Evolutionary conservation across 768 basidiomycete genomes (phyloP), one percentile per base, ranked within the genome.

Genomic region (Lentinus brumalis): DNA sequence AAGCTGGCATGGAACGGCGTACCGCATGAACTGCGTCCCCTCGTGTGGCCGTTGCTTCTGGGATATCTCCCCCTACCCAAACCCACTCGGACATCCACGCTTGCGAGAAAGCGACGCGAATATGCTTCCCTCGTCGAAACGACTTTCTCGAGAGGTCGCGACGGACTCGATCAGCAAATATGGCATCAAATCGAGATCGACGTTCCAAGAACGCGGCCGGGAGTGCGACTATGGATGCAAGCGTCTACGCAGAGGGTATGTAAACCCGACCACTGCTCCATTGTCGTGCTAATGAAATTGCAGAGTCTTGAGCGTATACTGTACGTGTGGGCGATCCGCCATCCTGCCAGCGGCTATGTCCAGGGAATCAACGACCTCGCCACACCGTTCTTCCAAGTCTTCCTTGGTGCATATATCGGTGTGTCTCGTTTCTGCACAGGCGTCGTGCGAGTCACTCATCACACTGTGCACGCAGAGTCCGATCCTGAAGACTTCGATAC

Each of bases 161-260:
- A 91, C 58, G 88, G 91, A 0, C 81, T 96, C 32, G 96, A 99
- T 74, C 94, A 95, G 68, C 91, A 93, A 74, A 96, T 98, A 71
- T 98, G 97, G 97, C 97, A 98, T 76, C 97, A 99, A 75, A 98
- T 98, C 67, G 94, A 94, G 70, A 98, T 98, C 61, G 97, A 99
- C 69, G 96, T 98, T 6, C 97, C 97, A 11, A 82, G 97, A 54
- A 99, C 97, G 41, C 78, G 96, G 52, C 96, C 97, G 16, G 95
- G 96, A 21, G 87, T 96, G 11, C 82, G 79, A 39, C 75, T 99
- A 21, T 99, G 97, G 97, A 91, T 92, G 86, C 87, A 92, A 67
- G 86, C 80, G 30, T 84, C 86, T 18, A 96, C 97, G 4, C 97
- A 98, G 72, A 81, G 95, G 67, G 95, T 94, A 74, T 69, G 86